Evolutionary conservation across 495 filamentous ascomycete species (phyloP).

Genomic region (Aspergillus indologenus): DNA sequence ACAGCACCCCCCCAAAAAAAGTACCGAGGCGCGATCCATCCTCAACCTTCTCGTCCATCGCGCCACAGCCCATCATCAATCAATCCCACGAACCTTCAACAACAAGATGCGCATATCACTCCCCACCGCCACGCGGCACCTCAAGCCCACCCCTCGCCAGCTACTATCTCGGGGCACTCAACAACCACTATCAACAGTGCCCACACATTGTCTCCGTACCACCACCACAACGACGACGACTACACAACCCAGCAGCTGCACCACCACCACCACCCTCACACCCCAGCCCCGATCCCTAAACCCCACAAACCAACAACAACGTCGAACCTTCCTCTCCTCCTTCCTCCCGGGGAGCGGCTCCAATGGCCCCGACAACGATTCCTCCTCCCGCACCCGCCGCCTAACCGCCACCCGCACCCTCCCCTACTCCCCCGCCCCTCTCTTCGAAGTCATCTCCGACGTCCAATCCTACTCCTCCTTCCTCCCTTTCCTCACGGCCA

Average conservation of each 20-base stretch:
- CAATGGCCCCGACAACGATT: slow-evolving; percentile 24
- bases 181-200: neutral
- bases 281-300: slow-evolving; percentile 2
- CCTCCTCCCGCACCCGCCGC: slow-evolving; percentile 30
- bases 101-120: slow-evolving; percentile 4
- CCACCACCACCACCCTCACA: too few relatives aligned
- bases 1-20: slow-evolving; percentile 7
- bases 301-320: slow-evolving; percentile 9
- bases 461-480: slow-evolving; percentile 76
- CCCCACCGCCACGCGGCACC: neutral
- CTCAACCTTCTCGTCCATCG: slow-evolving; percentile 1
- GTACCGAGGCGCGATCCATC: neutral
- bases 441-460: slow-evolving; percentile 83
- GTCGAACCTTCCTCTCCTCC: slow-evolving; percentile 35
- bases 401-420: slow-evolving; percentile 75
- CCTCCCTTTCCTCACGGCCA: slow-evolving; percentile 78
- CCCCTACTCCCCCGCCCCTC: slow-evolving; percentile 63
- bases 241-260: too few relatives aligned
- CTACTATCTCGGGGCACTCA: neutral
- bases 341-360: slow-evolving; percentile 28
- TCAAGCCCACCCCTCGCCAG: neutral
- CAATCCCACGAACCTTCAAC: neutral
- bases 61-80: neutral
- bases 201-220: neutral
- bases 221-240: slow-evolving; percentile 11